Evolutionary conservation across 2,329 filamentous ascomycete genomes (phyloP).

Genomic region (Waltergamsia citrina): DNA sequence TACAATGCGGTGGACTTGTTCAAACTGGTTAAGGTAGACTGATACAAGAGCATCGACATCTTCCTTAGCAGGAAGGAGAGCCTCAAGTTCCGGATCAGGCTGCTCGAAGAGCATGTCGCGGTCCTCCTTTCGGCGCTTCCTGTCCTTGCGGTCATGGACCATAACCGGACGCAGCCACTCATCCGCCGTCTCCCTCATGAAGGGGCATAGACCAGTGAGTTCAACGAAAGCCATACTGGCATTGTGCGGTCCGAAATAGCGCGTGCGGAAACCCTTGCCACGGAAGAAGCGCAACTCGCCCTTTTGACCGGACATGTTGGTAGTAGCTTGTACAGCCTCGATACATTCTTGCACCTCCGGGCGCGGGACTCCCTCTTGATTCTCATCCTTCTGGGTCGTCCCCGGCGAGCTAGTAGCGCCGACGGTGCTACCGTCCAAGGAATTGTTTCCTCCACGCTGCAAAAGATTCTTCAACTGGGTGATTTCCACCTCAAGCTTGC

Average conservation of each 20-base stretch:
- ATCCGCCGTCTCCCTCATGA: conserved; percentile 53
- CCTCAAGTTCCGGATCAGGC: conserved; percentile 39
- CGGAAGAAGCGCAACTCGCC: conserved; percentile 48
- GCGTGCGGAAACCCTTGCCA: conserved; percentile 49
- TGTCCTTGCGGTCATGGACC: conserved; percentile 45
- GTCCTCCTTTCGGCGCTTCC: conserved; percentile 40
- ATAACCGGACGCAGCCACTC: conserved; percentile 52
- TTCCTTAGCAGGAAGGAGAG: conserved; percentile 35
- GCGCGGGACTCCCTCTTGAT: conserved; percentile 20
- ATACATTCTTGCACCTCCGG: conserved; percentile 28
- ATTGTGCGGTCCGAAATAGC: conserved; percentile 52
- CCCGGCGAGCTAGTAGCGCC: conserved; percentile 30
- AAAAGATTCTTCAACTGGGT: conserved; percentile 45
- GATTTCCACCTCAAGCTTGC: conserved; percentile 49
- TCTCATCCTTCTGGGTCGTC: conserved; percentile 34
- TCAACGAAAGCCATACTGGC: conserved; percentile 51
- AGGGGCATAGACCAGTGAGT: conserved; percentile 46
- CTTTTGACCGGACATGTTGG: conserved; percentile 31
- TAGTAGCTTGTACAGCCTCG: conserved; percentile 26
- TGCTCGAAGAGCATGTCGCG: conserved; percentile 38
- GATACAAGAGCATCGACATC: conserved; percentile 38
- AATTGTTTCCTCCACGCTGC: conserved; percentile 17
- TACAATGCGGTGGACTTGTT: conserved; percentile 46
- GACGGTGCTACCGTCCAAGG: conserved; percentile 41
- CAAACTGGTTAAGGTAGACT: conserved; percentile 44